Base-by-base conservation (phyloP, 495 filamentous ascomycete species). In the Corynascus novoguineensis region DNA sequence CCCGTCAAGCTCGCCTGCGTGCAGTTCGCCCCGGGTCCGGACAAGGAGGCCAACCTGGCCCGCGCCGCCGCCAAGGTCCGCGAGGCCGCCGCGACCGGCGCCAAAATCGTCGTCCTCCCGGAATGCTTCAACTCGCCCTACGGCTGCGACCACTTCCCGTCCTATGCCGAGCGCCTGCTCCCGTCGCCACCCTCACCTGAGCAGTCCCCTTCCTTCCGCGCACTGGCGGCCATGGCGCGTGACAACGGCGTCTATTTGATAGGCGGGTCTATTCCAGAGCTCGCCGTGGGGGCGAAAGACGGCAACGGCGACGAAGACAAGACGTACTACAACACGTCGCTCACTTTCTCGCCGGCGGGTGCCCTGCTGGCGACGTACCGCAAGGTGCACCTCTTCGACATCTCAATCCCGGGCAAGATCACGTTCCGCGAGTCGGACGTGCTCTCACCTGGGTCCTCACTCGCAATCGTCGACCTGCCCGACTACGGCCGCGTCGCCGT, bases 121-220 rank as follows among this genome's bases (percentile, higher is more conserved):
- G 92, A 97, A 75, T 97, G 92, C 80, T 97, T 97, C 83, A 97
- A 97, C 79, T 91, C 86, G 12, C 92, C 92, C n/a, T 96, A 96
- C 75, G 92, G 92, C 60, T 89, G 84, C 56, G 81, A 90, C 64
- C 88, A 84, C 78, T 97, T 98, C 76, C 88, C 91, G 27, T 81
- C 85, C 55, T 97, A 97, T 68, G 91, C 93, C 60, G 93, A 98
- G 70, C 84, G 81, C 0, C 83, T 97, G 3, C 83, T 89, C 9
- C 88, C 89, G 1, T 87, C 85, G 0, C 88, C 90, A 5, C 89
- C 89, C 0, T 78, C 87, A 5, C 68, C 78, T 49, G 77, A 81
- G 6, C 80, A 89, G 57, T 84, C 84, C 0, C 91, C 92, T 1
- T 86, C 85, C 31, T 98, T 85, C 80, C 89, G 92, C 69, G 88